Percentiles rank a stretch among this genome's conserved stretches.
phyloP scores from a whole-genome alignment of 306 rosid species.

The Heteromeles arbutifolia region DNA sequence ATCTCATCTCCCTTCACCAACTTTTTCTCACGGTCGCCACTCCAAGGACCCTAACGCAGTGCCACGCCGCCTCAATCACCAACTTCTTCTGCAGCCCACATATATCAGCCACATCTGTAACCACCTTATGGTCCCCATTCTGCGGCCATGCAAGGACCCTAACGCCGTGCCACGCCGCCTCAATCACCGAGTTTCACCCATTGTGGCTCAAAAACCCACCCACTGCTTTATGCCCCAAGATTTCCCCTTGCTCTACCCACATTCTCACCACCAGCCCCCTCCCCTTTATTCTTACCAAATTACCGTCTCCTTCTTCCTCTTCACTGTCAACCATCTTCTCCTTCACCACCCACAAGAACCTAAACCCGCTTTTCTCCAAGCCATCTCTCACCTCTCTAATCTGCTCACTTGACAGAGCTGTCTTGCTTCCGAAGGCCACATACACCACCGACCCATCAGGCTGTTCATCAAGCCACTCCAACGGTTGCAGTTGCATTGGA shows the following conservation, averaged over 20 bases:
- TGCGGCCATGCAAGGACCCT: slow-evolving; percentile 51
- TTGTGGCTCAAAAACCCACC: slow-evolving; percentile 54
- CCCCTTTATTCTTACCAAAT: slow-evolving; percentile 10
- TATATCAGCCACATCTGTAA: slow-evolving; percentile 38
- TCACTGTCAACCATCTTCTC: slow-evolving; percentile 42
- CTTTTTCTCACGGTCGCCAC: neutral
- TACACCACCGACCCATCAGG: slow-evolving; percentile 42
- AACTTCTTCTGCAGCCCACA: too few relatives aligned
- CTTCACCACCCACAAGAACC: slow-evolving; percentile 56
- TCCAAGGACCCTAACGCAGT: too few relatives aligned
- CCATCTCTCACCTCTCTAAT: slow-evolving; percentile 46
- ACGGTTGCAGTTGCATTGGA: neutral
- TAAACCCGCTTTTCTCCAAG: slow-evolving; percentile 33
- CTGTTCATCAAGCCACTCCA: slow-evolving; percentile 40
- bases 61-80: too few relatives aligned
- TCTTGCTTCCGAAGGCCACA: slow-evolving; percentile 49
- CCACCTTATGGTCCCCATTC: slow-evolving; percentile 47
- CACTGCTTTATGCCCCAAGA: slow-evolving; percentile 33
- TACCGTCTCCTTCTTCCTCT: slow-evolving; percentile 11
- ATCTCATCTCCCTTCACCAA: slow-evolving; percentile 51
- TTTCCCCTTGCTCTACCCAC: slow-evolving; percentile 44
- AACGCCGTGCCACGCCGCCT: slow-evolving; percentile 48
- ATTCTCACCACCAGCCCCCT: slow-evolving; percentile 39
- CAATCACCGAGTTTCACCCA: slow-evolving; percentile 51
- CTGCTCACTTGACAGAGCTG: slow-evolving; percentile 33